Conservation (phyloP, 805 yeast genomes). For the Candida silvatica region DNA sequence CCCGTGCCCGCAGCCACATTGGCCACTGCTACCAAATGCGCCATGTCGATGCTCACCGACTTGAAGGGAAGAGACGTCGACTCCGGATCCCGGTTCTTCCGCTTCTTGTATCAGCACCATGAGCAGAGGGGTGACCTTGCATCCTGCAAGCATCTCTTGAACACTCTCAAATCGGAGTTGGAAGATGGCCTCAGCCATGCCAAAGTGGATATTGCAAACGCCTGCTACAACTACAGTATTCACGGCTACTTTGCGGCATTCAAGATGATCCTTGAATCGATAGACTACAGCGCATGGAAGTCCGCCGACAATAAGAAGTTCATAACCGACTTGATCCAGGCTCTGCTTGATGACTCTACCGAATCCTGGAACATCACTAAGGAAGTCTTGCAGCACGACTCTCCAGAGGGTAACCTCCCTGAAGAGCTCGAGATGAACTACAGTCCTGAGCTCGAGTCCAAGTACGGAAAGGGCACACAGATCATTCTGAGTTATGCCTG, state of each 20-base stretch:
- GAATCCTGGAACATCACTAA: slow-evolving; percentile 36
- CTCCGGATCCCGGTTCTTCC: slow-evolving; percentile 65
- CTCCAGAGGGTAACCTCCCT: slow-evolving; percentile 62
- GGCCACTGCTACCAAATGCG: slow-evolving; percentile 13
- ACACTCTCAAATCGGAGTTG: slow-evolving; percentile 25
- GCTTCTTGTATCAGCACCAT: slow-evolving; percentile 35
- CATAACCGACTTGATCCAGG: slow-evolving; percentile 4
- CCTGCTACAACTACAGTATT: slow-evolving; percentile 41
- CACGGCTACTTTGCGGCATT: slow-evolving; percentile 69
- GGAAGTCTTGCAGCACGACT: slow-evolving; percentile 52
- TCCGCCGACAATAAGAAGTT: not conserved
- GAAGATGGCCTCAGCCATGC: slow-evolving; percentile 27
- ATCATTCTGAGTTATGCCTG: slow-evolving; percentile 62
- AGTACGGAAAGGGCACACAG: slow-evolving; percentile 32
- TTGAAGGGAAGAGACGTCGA: slow-evolving; percentile 62
- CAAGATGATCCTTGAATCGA: slow-evolving; percentile 25
- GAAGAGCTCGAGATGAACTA: slow-evolving; percentile 31
- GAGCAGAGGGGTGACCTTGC: slow-evolving; percentile 11
- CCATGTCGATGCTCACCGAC: slow-evolving; percentile 25
- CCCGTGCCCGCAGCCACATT: slow-evolving; percentile 16
- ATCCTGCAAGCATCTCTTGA: slow-evolving; percentile 21
- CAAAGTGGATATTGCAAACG: slow-evolving; percentile 26
- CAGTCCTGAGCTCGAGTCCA: slow-evolving; percentile 22
- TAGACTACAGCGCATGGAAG: slow-evolving; percentile 8
- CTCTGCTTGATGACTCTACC: slow-evolving; percentile 6